These are phyloP conservation scores for Biscogniauxia mediterranea DNA, from an alignment of 2,329 filamentous ascomycete species.

Conservation along the genomic window DNA sequence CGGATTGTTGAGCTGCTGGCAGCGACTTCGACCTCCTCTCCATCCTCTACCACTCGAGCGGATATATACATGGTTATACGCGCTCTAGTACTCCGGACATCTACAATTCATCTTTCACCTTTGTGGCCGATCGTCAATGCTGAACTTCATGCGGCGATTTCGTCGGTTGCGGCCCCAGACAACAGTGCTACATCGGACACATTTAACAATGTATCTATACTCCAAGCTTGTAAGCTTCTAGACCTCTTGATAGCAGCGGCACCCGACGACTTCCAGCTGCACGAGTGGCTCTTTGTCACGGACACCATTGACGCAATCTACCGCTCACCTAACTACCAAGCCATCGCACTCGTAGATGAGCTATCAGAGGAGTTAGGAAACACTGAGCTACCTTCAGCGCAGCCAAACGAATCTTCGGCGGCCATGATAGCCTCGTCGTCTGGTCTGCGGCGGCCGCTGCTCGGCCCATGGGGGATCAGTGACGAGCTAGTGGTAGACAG, in stretches of 20 bases:
- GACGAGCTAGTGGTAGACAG: slow-evolving; percentile 58
- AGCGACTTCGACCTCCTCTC: slow-evolving; percentile 84
- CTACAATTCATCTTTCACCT: slow-evolving; percentile 73
- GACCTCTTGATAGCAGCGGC: slow-evolving; percentile 83
- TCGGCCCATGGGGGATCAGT: slow-evolving; percentile 52
- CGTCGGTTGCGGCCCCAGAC: slow-evolving; percentile 68
- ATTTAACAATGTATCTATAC: slow-evolving; percentile 72
- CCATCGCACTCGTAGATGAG: slow-evolving; percentile 79
- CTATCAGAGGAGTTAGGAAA: slow-evolving; percentile 72
- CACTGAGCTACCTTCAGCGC: slow-evolving; percentile 30
- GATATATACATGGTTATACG: slow-evolving; percentile 89
- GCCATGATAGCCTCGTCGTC: slow-evolving; percentile 21
- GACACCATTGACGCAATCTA: slow-evolving; percentile 97
- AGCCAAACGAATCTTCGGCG: slow-evolving; percentile 36
- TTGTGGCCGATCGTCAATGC: slow-evolving; percentile 89
- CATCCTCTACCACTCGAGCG: slow-evolving; percentile 82
- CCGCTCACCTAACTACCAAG: slow-evolving; percentile 65
- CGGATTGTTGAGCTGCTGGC: slow-evolving; percentile 83
- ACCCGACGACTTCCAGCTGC: slow-evolving; percentile 96
- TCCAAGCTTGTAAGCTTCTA: slow-evolving; percentile 92
- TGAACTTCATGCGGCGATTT: slow-evolving; percentile 78
- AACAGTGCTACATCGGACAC: slow-evolving; percentile 64
- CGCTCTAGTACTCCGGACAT: slow-evolving; percentile 75
- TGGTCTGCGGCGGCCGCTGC: slow-evolving; percentile 45
- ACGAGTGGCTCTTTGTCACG: slow-evolving; percentile 96